Percentiles rank a stretch among this genome's conserved stretches.
Conservation (phyloP, 495 filamentous ascomycete species). For the Penicillium angulare region DNA sequence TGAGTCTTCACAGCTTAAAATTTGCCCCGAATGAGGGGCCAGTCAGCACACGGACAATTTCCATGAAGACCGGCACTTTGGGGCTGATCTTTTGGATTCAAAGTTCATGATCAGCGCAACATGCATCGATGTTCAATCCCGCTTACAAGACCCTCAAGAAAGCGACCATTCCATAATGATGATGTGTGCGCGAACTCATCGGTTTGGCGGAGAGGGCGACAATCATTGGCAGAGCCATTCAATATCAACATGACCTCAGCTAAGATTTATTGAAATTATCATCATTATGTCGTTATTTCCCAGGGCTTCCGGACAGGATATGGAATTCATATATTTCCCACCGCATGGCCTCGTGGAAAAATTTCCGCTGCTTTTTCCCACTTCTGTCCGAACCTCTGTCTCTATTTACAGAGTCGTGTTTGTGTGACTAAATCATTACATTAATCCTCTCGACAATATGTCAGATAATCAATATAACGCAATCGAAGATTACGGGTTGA, state of each 20-base stretch:
- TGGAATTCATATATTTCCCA: conserved; percentile 15
- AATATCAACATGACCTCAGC: conserved; percentile 28
- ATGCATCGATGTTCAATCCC: neutral
- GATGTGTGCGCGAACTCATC: conserved; percentile 1
- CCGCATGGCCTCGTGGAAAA: neutral
- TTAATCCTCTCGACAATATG: conserved; percentile 7
- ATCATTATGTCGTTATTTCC: conserved; percentile 31
- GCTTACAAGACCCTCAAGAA: neutral
- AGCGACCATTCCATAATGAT: conserved; percentile 8
- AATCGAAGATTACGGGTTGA: conserved; percentile 74
- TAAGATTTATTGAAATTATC: conserved; percentile 12
- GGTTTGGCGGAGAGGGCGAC: neutral
- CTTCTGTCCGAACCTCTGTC: neutral
- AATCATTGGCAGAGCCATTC: conserved; percentile 3
- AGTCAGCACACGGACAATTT: neutral
- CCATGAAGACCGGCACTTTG: neutral
- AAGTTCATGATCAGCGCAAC: neutral
- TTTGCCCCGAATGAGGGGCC: no score
- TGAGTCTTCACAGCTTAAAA: neutral
- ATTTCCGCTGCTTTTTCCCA: neutral
- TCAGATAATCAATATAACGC: conserved; percentile 51
- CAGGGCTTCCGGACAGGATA: conserved; percentile 7
- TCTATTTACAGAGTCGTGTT: neutral
- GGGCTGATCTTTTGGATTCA: neutral
- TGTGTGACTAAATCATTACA: neutral